Evolutionary conservation across 352 stramenopile species (phyloP), one percentile per base, ranked within the genome.

Genomic region (Globisporangium rhizosaccharum): DNA sequence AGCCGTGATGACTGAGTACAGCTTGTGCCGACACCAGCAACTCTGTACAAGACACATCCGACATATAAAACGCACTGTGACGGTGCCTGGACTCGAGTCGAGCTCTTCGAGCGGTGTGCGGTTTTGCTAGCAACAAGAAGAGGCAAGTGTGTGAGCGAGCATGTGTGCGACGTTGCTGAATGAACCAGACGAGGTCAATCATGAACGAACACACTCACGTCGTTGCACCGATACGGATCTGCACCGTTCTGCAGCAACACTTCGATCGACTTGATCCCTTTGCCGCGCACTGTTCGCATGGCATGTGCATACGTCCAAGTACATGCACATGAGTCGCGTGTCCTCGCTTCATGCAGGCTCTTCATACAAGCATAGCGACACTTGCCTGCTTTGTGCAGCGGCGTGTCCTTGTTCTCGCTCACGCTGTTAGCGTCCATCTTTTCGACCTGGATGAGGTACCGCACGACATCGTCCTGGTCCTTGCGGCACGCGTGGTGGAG

Each of bases 401-500:
- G 80, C 12, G 82, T 92, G 61, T 90, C 80, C 52, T 78, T 78
- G 62, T 81, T 84, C 63, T 89, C 82, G 51, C 75, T 92, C 2
- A 51, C 44, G 15, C 59, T 55, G 50, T 92, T 88, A 46, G 87
- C 68, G 37, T 89, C 68, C 56, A 92, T 75, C 12, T 77, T 74
- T 47, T 59, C 65, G 9, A 59, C 62, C 15, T 54, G 64, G 18
- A 90, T 36, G 46, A 92, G 61, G 56, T 77, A 88, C 2, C 71
- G 72, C 36, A 86, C 80, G 6, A 90, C 65, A 8, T 76, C 64
- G n/a, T 87, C 70, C 4, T 85, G 78, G 58, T 90, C 82, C 65
- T 86, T 89, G 23, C 76, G 76, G 56, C 82, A 90, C 20, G 82
- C 82, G 55, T 92, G 82, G 44, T 92, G 82, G 14, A 92, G 71